Evolutionary conservation across 106 monocot species (phyloP), one percentile per base, ranked within the genome.

Genomic region (Acorus gramineus): DNA sequence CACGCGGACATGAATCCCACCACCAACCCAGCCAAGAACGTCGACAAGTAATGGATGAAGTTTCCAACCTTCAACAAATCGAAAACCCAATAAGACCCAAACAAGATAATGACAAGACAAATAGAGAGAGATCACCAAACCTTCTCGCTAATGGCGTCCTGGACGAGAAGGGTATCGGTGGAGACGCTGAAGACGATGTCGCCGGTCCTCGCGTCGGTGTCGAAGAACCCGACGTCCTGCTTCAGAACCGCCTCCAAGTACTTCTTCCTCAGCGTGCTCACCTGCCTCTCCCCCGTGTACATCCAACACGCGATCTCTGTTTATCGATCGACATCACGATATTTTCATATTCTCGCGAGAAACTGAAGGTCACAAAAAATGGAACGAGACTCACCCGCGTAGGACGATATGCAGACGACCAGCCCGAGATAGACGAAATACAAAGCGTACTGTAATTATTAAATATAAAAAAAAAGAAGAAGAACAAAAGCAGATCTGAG

Each of bases 121-220:
- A n/a, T 2, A 14, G 6, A 6, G 2, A 46, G 42, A 28, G 28
- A 28, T 6, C 2, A 11, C 55, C 5, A 55, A 49, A 94, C 93
- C 96, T 98, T 98, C 85, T 98, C 96, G 67, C 96, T 86, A 57
- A 98, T 91, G 76, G 96, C 96, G 52, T 98, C 96, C 73, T 98
- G 96, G 62, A 98, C 91, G 50, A 98, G 85, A 10, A 98, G 91
- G 2, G 96, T 91, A 56, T 98, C 96, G 9, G 96, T 91, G 49
- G 96, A 91, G 65, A 91, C 79, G 59, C 96, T 84, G 85, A 98
- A 98, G 57, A 98, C 96, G 50, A 98, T 88, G 75, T 98, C 96
- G 13, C 96, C 96, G 2, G 96, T 98, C 8, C 96, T 78, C 0
- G 85, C 91, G 63, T 98, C 96, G 11, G 96, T 98, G 75, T 98